Evolutionary conservation across 108 stramenopile species (phyloP).

Genomic region (Aureococcus anophagefferens): DNA sequence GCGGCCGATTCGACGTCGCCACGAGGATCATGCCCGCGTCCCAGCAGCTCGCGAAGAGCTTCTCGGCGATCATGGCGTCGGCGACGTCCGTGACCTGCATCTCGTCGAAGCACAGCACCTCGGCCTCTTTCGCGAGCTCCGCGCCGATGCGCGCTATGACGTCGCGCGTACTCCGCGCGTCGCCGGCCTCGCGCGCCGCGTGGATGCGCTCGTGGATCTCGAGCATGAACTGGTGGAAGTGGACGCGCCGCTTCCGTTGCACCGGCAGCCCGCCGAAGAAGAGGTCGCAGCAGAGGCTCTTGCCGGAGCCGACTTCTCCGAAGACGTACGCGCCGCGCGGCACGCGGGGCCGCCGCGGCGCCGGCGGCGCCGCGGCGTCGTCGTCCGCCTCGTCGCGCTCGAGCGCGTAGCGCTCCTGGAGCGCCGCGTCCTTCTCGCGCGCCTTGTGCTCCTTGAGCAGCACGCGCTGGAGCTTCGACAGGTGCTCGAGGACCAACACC

Average conservation of each 20-base stretch:
- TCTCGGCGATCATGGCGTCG: conserved; percentile 41
- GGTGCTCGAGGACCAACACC: too few species aligned
- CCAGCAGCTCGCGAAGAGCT: conserved; percentile 23
- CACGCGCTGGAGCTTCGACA: too few species aligned
- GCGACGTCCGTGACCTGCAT: conserved; percentile 50
- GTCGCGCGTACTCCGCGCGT: not conserved
- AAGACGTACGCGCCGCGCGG: conserved; percentile 19
- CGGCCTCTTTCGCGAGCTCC: conserved; percentile 18
- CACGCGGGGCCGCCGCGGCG: conserved; percentile 3
- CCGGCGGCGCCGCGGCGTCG: too few species aligned
- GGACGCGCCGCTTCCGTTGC: conserved; percentile 11
- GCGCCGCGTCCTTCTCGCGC: too few species aligned
- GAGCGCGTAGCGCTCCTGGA: too few species aligned
- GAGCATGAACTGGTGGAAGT: conserved; percentile 23
- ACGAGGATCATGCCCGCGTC: conserved; percentile 34
- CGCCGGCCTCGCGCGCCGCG: not conserved
- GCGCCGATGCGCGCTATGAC: not conserved
- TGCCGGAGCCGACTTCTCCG: conserved; percentile 20
- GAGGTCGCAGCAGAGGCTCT: conserved; percentile 18
- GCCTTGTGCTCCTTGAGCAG: too few species aligned
- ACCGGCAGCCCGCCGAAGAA: conserved; percentile 3
- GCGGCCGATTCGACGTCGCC: conserved; percentile 52
- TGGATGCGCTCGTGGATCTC: conserved; percentile 2
- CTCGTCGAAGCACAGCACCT: conserved; percentile 38
- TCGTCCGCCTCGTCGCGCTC: too few species aligned